Evolutionary conservation across 345 rosid genomes (phyloP).

Genomic region (Salix arbutifolia): DNA sequence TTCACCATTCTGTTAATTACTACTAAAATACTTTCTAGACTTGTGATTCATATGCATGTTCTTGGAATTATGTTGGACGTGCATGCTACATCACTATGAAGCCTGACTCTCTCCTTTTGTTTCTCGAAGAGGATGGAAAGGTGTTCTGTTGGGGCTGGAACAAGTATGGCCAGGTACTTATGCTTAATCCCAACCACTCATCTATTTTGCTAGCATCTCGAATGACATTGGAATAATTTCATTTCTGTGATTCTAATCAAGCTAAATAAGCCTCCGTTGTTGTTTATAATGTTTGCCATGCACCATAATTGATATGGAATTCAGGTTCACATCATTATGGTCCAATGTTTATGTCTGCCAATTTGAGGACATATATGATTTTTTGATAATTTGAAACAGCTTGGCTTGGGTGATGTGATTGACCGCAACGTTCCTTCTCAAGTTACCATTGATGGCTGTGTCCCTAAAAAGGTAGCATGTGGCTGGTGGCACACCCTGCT

Average conservation of each 20-base stretch:
- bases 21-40: neutral
- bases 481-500: slow-evolving; percentile 99
- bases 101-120: slow-evolving; percentile 13
- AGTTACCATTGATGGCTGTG: slow-evolving; percentile 54
- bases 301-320: neutral
- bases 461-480: slow-evolving; percentile 65
- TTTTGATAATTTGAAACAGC: slow-evolving; percentile 47
- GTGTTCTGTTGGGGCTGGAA: slow-evolving; percentile 99
- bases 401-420: slow-evolving; percentile 84
- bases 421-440: slow-evolving; percentile 77
- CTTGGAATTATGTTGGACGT: neutral
- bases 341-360: neutral
- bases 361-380: neutral
- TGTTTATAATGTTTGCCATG: neutral
- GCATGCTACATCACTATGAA: neutral
- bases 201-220: neutral
- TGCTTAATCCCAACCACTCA: neutral
- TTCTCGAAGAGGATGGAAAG: slow-evolving; percentile 59
- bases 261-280: neutral
- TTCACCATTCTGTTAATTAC: neutral
- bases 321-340: neutral
- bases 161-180: slow-evolving; percentile 96
- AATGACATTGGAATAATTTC: neutral
- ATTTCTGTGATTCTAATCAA: neutral
- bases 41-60: neutral